Evolutionary conservation across 768 basidiomycete genomes (phyloP), one percentile per base, ranked within the genome.

Genomic region (Amanita muscaria): DNA sequence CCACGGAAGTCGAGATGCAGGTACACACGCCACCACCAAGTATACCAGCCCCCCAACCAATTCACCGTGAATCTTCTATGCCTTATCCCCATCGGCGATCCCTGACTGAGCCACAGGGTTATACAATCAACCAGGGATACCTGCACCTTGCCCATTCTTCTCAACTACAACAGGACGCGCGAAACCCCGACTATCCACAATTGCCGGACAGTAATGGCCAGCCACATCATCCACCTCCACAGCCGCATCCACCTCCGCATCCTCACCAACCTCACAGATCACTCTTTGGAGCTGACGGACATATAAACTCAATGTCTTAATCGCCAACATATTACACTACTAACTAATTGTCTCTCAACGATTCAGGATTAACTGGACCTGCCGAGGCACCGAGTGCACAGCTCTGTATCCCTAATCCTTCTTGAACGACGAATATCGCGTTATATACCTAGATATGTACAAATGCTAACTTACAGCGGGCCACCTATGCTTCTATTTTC

Each of bases 11-110:
- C 40, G 48, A 60, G 44, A 62, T 70, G 51, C 62, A 64, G 50
- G 64, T 64, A 25, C 70, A 70, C 52, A 64, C 54, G 42, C 63
- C 68, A 24, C 69, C 72, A 18, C 68, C 70, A 4, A 42, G 42
- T 31, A 59, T 68, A 38, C 58, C 65, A 22, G 53, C 68, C 24
- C 59, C 60, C 40, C 67, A 69, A 40, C 54, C 63, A 23, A 59
- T 59, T 31, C 60, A 70, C 25, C 67, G 68, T 5, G 70, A 76
- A 42, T 60, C 67, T 7, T 56, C 72, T 32, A 51, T 73, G 46
- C 62, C 74, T 11, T 81, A 73, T 55, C 68, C 70, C 31, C 77
- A 76, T 51, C 70, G 79, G 49, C 72, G 80, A 40, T 68, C 78
- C 30, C 63, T 74, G 40, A 76, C 75, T 23, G 80, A 80, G 37